Evolutionary conservation across 768 basidiomycete genomes (phyloP).

Genomic region (Favolaschia claudopus): DNA sequence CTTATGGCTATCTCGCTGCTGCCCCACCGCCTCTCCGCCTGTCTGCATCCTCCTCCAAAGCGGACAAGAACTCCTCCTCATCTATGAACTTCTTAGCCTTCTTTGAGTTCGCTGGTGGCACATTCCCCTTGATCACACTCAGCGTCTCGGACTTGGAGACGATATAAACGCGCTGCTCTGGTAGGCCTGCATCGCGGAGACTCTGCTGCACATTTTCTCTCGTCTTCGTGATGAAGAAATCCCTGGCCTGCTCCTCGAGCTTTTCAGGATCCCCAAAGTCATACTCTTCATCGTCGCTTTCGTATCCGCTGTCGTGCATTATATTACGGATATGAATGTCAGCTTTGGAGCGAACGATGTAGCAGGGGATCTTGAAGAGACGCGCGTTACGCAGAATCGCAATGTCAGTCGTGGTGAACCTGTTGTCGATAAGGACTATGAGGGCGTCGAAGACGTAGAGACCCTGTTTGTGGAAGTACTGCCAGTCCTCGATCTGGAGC

Average conservation of each 20-base stretch:
- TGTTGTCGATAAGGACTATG: slow-evolving; percentile 40
- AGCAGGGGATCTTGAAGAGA: slow-evolving; percentile 40
- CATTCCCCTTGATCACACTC: slow-evolving; percentile 7
- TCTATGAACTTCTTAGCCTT: slow-evolving; percentile 4
- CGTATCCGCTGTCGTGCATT: slow-evolving; percentile 6
- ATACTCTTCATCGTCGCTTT: slow-evolving; percentile 9
- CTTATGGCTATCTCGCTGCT: not conserved
- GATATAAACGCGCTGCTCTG: slow-evolving; percentile 5
- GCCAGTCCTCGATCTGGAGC: slow-evolving; percentile 38
- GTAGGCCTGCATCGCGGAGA: slow-evolving; percentile 2
- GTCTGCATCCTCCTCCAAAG: slow-evolving; percentile 1
- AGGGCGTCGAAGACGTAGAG: slow-evolving; percentile 46
- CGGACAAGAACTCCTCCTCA: slow-evolving; percentile 4
- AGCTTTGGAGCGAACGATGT: slow-evolving; percentile 46
- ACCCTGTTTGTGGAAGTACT: slow-evolving; percentile 45
- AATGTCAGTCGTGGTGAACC: slow-evolving; percentile 42
- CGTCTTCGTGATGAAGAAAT: not conserved
- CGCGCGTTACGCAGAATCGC: slow-evolving; percentile 40
- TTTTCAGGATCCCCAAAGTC: not conserved
- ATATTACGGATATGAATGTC: slow-evolving; percentile 24
- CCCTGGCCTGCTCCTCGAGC: slow-evolving; percentile 3
- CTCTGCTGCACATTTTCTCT: slow-evolving; percentile 3
- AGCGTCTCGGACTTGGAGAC: slow-evolving; percentile 2
- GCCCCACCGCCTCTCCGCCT: slow-evolving; percentile 4
- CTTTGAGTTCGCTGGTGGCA: slow-evolving; percentile 3